Evolutionary conservation across 257 asterid genomes (phyloP).

Genomic region (Ilex aquifolium): DNA sequence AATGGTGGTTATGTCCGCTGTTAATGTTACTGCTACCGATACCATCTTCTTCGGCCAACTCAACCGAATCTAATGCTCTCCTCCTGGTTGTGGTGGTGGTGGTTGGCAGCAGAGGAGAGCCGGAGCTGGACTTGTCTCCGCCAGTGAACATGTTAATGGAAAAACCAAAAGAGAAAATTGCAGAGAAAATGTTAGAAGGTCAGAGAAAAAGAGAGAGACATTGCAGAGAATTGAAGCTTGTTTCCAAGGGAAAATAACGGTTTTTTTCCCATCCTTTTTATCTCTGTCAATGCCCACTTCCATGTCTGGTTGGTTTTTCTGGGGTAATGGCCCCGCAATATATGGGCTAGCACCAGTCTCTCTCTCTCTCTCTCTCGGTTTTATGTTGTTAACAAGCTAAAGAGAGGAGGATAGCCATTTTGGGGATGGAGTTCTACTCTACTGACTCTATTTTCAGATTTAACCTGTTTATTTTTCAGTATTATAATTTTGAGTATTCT

Average conservation of each 20-base stretch:
- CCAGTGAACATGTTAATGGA: constrained; percentile 3
- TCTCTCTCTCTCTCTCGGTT: background rate
- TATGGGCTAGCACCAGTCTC: constrained; percentile 9
- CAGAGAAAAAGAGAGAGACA: constrained; percentile 1
- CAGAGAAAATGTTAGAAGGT: background rate
- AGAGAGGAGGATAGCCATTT: too few relatives aligned
- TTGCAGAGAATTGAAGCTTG: background rate
- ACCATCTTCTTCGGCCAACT: constrained; percentile 18
- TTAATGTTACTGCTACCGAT: background rate
- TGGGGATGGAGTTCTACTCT: too few relatives aligned
- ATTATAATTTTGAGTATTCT: too few relatives aligned
- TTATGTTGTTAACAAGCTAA: too few relatives aligned
- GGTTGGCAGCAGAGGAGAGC: constrained; percentile 6
- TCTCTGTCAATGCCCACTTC: constrained; percentile 11
- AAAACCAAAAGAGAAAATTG: background rate
- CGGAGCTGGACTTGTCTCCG: background rate
- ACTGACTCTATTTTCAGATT: too few relatives aligned
- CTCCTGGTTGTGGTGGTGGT: constrained; percentile 18
- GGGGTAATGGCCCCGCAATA: constrained; percentile 25
- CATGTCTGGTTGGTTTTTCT: constrained; percentile 13
- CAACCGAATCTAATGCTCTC: constrained; percentile 11
- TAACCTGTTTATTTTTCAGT: too few relatives aligned
- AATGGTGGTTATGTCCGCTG: background rate
- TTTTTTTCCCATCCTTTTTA: constrained; percentile 6
- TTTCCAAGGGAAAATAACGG: background rate